phyloP scores from a whole-genome alignment of 441 rosid genomes.

The Raphanus hybrid region DNA sequence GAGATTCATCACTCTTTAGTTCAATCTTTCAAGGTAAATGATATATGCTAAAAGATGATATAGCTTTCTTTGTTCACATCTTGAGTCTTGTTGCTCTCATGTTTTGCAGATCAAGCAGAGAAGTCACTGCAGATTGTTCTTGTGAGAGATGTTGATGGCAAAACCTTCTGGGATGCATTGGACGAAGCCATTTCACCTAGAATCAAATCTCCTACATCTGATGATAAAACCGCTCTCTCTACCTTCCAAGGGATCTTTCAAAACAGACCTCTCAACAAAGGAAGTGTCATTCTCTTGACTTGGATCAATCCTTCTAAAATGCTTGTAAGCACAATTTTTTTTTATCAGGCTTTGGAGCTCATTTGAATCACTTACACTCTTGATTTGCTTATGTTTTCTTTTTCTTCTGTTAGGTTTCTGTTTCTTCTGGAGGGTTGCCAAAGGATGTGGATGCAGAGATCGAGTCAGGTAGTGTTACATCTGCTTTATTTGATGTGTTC shows the following conservation, averaged over 20 bases:
- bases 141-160: slow-evolving; percentile 91
- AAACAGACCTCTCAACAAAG: slow-evolving; percentile 72
- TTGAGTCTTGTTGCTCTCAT: neutral
- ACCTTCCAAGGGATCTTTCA: slow-evolving; percentile 68
- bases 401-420: slow-evolving; percentile 66
- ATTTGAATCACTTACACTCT: neutral
- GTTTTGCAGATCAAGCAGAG: slow-evolving; percentile 56
- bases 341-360: too few relatives aligned
- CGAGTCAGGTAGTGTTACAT: slow-evolving; percentile 62
- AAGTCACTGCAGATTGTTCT: slow-evolving; percentile 81
- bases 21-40: slow-evolving; percentile 63
- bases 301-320: slow-evolving; percentile 72
- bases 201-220: slow-evolving; percentile 57
- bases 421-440: slow-evolving; percentile 67
- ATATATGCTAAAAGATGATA: neutral
- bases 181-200: slow-evolving; percentile 77
- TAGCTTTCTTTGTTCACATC: neutral
- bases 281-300: slow-evolving; percentile 75
- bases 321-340: slow-evolving; percentile 81
- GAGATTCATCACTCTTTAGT: slow-evolving; percentile 55
- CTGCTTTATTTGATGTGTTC: slow-evolving; percentile 75
- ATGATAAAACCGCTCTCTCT: slow-evolving; percentile 68
- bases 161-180: slow-evolving; percentile 92
- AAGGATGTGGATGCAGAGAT: slow-evolving; percentile 58
- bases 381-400: neutral